Percentiles rank a stretch among this genome's conserved stretches.
These are phyloP conservation scores for Fraxinus sp. DNA, from an alignment of 305 asterid species.

Conservation along the genomic window DNA sequence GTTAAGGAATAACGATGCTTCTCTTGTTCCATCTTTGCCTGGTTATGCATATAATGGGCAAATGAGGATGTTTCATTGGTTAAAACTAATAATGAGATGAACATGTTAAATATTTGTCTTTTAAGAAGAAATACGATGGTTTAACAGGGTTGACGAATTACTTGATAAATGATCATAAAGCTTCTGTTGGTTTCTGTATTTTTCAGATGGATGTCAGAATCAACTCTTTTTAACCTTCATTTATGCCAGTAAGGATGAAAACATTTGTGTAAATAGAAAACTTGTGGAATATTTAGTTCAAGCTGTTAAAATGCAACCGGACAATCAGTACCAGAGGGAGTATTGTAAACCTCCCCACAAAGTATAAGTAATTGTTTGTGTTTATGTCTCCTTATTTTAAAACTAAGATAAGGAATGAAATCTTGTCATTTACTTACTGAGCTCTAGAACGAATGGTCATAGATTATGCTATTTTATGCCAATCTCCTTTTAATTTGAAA, in stretches of 20 bases:
- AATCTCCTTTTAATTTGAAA: not conserved
- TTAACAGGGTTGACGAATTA: not conserved
- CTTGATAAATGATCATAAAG: not conserved
- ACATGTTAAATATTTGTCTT: not conserved
- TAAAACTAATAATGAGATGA: not conserved
- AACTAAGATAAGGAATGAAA: not conserved
- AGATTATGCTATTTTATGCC: not conserved
- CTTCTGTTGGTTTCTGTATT: not conserved
- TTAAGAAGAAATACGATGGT: not conserved
- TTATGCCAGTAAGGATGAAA: conserved; percentile 1
- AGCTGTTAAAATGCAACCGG: not conserved
- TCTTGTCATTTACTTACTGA: not conserved
- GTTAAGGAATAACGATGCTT: not conserved
- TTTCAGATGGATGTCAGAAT: not conserved
- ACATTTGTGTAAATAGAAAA: not conserved
- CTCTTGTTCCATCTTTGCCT: not conserved
- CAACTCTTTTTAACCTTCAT: not conserved
- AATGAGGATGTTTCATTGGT: not conserved
- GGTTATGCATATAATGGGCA: not conserved
- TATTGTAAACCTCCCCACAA: not conserved
- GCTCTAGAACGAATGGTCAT: not conserved
- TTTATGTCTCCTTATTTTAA: not conserved
- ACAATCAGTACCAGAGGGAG: not conserved
- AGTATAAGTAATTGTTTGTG: not conserved
- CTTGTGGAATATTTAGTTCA: not conserved